Evolutionary conservation across 2,329 filamentous ascomycete species (phyloP), one percentile per base, ranked within the genome.

Genomic region (Karstenula rhodostoma): DNA sequence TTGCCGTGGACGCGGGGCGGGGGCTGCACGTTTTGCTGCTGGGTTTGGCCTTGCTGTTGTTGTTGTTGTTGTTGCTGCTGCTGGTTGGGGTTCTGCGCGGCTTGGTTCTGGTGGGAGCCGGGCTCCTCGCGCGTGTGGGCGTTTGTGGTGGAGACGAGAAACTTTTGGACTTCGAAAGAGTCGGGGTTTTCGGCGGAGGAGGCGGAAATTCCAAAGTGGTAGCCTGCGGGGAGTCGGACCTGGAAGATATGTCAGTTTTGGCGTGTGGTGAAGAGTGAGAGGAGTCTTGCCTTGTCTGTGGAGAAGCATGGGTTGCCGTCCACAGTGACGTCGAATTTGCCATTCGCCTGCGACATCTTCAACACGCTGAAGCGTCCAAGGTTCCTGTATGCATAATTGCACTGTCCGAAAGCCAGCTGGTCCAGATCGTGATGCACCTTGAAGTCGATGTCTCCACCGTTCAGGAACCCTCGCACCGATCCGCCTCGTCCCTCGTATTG

Each of bases 121-220:
- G 70, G 70, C 69, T 80, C 70, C 60, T 77, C 72, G 50, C 71
- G 68, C 12, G 74, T 72, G 64, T 74, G 58, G 1, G 75, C 64
- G 60, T 76, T 77, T n/a, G 75, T 80, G 62, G 70, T 89, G 73
- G 89, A 87, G 54, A 95, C 87, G 37, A 91, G 85, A 74, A 98
- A 86, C 76, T 94, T 96, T 83, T 94, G 95, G 67, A 97, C 79
- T 79, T 99, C 95, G 72, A 97, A 96, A 5, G 93, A 96, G 80
- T 99, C 95, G 0, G 95, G 93, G 70, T 89, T 94, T 67, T 98
- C 94, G 32, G 92, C 91, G 3, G 92, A 94, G 17, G 92, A 91
- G 44, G 94, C 95, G 13, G 91, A 93, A 68, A 99, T 82, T 70
- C 95, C 95, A 67, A 97, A 92, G 75, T 87, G 86, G 81, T 98